Evolutionary conservation across 1,284 basidiomycete genomes (phyloP), one percentile per base, ranked within the genome.

Genomic region (Hypsizygus ulmarius): DNA sequence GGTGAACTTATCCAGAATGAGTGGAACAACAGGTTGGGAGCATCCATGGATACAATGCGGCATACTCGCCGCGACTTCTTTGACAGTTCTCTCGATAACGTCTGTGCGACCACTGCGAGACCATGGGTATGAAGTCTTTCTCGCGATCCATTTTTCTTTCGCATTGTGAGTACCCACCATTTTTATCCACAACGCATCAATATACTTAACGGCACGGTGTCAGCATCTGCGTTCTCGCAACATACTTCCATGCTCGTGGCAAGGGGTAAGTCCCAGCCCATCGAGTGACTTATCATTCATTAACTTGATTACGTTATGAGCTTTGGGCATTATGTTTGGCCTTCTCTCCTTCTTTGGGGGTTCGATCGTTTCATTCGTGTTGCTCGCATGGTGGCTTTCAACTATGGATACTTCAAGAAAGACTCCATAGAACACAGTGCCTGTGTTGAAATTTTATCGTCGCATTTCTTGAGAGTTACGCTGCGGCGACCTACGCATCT

Each of bases 291-390:
- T 8, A n/a, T 37, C 11, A 7, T 37, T 12, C 8, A 10, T 21
- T 6, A 9, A 28, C 35, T 15, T n/a, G 28, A 19, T 16, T 11
- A 16, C 14, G 2, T 10, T 18, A 10, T n/a, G 21, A 46, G 40
- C 7, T 10, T 36, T 25, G 39, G 53, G 59, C 62, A 65, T 49
- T 77, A 75, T 53, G 57, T 79, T 21, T 80, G 78, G 78, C 81
- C 82, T 3, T 70, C 73, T 1, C 73, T 84, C 64, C 64, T 84
- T 54, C 61, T 87, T 28, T 89, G 84, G 84, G 82, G 68, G 0
- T 60, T 84, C 39, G 86, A 88, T 60, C 77, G 84, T 19, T 47
- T 76, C 32, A 55, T 83, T 45, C 78, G 83, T 10, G 16, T 74
- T 12, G 49, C 71, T 8, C 77, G 82, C 12, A 61, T 85, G 5